phyloP scores from a whole-genome alignment of 2,329 filamentous ascomycete genomes.

The Fusarium sp. region DNA sequence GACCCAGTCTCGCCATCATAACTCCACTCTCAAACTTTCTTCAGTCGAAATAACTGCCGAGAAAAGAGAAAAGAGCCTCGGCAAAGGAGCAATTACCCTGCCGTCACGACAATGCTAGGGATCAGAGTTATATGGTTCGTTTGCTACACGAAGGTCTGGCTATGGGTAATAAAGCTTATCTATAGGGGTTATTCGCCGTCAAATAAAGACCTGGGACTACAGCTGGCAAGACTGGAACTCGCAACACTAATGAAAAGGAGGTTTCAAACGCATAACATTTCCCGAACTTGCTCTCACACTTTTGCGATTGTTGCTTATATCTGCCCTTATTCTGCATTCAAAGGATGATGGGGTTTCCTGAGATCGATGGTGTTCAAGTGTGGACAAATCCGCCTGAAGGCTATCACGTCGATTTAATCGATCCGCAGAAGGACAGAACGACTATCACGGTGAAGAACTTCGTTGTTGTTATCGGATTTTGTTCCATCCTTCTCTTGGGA shows the following conservation, averaged over 20 bases:
- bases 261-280: not conserved
- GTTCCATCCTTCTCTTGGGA: not conserved
- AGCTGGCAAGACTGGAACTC: not conserved
- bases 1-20: not conserved
- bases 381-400: not conserved
- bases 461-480: not conserved
- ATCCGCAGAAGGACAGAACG: not conserved
- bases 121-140: not conserved
- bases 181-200: not conserved
- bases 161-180: not conserved
- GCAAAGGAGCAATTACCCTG: not conserved
- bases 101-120: not conserved
- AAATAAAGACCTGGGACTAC: not conserved
- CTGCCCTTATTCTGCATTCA: not conserved
- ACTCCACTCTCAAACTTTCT: not conserved
- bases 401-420: not conserved
- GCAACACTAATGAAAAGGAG: not conserved
- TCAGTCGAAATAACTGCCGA: not conserved
- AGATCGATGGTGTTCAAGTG: not conserved
- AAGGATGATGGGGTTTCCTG: not conserved
- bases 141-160: too few relatives aligned
- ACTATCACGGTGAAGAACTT: not conserved
- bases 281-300: not conserved
- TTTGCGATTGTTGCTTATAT: not conserved
- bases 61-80: not conserved